These are phyloP conservation scores for Hansenula sp. DNA, from an alignment of 1,139 yeast species.

Conservation along the genomic window DNA sequence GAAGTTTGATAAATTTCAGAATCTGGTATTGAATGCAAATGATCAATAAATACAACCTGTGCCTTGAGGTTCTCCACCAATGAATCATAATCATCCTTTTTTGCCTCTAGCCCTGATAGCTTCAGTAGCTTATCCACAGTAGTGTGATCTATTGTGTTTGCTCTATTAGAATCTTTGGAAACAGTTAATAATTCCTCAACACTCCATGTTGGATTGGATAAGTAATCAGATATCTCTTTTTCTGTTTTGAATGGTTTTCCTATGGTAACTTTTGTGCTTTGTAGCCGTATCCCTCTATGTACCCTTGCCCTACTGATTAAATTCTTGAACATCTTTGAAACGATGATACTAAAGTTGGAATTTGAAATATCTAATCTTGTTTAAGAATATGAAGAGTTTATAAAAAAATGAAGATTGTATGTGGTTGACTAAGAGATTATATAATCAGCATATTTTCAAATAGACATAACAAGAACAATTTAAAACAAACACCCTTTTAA, in stretches of 20 bases:
- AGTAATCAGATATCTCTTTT: constrained; percentile 17
- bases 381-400: too few species aligned
- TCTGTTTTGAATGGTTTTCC: background rate
- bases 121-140: constrained; percentile 28
- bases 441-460: background rate
- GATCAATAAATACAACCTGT: constrained; percentile 45
- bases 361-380: too few species aligned
- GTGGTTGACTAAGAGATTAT: background rate
- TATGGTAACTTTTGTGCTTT: background rate
- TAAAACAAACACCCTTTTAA: too few species aligned
- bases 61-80: constrained; percentile 33
- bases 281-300: background rate
- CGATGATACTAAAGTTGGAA: too few species aligned
- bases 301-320: too few species aligned
- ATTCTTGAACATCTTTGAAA: background rate
- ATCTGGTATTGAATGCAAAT: constrained; percentile 31
- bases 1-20: constrained; percentile 15
- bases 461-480: too few species aligned
- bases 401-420: background rate
- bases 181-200: constrained; percentile 16
- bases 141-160: constrained; percentile 7
- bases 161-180: constrained; percentile 1
- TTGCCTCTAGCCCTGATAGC: constrained; percentile 41
- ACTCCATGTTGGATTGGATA: constrained; percentile 23
- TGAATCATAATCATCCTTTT: constrained; percentile 23